phyloP scores from a whole-genome alignment of 805 yeast species.

The Spathaspora boniae region DNA sequence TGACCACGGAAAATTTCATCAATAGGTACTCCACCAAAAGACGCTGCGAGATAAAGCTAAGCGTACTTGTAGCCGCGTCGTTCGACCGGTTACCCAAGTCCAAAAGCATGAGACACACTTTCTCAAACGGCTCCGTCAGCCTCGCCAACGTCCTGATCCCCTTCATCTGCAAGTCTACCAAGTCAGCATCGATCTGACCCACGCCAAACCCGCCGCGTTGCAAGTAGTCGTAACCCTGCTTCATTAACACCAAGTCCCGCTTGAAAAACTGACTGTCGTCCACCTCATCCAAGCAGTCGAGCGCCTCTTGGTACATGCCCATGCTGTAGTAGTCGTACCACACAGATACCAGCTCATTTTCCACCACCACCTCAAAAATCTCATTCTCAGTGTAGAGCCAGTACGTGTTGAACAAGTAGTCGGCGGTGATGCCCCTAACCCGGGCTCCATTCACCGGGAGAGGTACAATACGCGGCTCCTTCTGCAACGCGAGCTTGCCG shows the following conservation, averaged over 20 bases:
- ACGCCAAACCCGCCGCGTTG: constrained; percentile 34
- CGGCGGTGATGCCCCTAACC: constrained; percentile 29
- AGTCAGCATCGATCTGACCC: constrained; percentile 11
- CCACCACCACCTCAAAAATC: constrained; percentile 69
- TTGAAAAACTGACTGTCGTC: constrained; percentile 15
- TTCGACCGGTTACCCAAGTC: constrained; percentile 1
- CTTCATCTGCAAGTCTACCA: constrained; percentile 34
- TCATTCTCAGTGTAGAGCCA: constrained; percentile 68
- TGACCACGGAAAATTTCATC: constrained; percentile 24
- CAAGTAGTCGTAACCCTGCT: constrained; percentile 36
- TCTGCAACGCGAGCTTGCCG: too few relatives aligned
- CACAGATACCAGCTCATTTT: constrained; percentile 66
- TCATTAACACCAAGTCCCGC: constrained; percentile 29
- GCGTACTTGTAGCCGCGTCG: constrained; percentile 6
- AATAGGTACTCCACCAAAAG: constrained; percentile 33
- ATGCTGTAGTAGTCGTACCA: constrained; percentile 53
- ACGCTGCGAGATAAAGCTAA: constrained; percentile 17
- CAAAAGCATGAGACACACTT: constrained; percentile 54
- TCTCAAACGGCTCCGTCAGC: constrained; percentile 66
- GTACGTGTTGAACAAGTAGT: constrained; percentile 45
- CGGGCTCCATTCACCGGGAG: constrained; percentile 9
- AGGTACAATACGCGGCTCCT: too few relatives aligned
- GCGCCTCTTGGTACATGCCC: constrained; percentile 63
- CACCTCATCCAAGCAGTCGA: constrained; percentile 28
- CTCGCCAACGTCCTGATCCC: constrained; percentile 49